Base-by-base conservation (phyloP, 1,284 basidiomycete genomes). In the Anthracocystis walkeri region DNA sequence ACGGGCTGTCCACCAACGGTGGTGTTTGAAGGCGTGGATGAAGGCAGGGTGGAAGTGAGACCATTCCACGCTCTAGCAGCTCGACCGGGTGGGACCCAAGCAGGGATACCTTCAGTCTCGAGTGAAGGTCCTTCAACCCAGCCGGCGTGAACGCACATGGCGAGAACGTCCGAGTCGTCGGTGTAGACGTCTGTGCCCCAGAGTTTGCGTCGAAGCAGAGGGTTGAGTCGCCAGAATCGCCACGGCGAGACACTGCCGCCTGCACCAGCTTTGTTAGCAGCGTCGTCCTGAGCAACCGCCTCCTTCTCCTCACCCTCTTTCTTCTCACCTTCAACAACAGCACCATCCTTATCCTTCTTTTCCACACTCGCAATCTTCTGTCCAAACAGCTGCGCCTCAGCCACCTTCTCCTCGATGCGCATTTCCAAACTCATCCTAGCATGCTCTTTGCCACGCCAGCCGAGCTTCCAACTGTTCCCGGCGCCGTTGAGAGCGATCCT, bases 141-240 rank as follows among this genome's bases (percentile, higher is more conserved):
- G 12, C 89, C 89, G 0, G 87, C 87, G 77, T 89, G 89, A 5
- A 89, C 79, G 33, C 88, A 86, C 53, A 89, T 86, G 16, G 87
- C 86, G 1, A 89, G 83, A 6, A 89, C 83, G 75, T 89, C 88
- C 27, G 88, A 89, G 77, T 89, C 89, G 79, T 89, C 89, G n/a
- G 89, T 89, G 77, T 89, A 89, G 41, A 89, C 87, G 58, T 89
- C 88, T 4, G 88, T 89, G 7, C 89, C 89, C 89, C 89, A 89
- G 33, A 88, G 79, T 44, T 86, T 83, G 38, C 88, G 80, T 20
- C 72, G 69, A 20, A 73, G 57, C 2, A 84, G 65, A 21, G 77
- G 70, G 8, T 66, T 72, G 31, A 79, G 66, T 21, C 62, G 57
- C 82, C 83, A 84, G 60, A 85, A 84, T 12, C 55, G 41, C 76